Evolutionary conservation across 1,284 basidiomycete genomes (phyloP), one percentile per base, ranked within the genome.

Genomic region (Taiwanofungus camphoratus): DNA sequence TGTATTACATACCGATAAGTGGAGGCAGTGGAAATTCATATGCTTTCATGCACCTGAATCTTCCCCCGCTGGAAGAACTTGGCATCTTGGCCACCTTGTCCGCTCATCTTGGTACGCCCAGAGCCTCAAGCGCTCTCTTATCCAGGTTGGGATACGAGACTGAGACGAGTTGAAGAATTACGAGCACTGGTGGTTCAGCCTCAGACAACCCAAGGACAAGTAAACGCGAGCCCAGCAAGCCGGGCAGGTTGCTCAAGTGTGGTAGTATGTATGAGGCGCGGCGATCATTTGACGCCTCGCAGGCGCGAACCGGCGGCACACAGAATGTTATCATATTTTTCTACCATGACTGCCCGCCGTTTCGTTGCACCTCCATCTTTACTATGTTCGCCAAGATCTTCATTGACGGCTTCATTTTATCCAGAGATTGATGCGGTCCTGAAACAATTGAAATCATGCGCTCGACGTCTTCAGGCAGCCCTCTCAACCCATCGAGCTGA

Each of bases 31-130:
- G 8, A n/a, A 7, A 27, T 27, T 13, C 26, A 27, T 27, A 13
- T 13, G 26, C 13, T 13, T 7, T 7, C 36, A 55, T 67, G 44
- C 61, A 92, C 92, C 76, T 92, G 89, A 54, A 91, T 91, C 72
- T 94, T 94, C 52, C 90, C 90, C 52, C 92, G 77, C 59, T 89
- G 79, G 59, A 91, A 91, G 74, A 90, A 90, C 59, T 91, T 91
- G 39, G 87, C 87, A 75, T 91, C 88, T 68, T 90, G 86, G 44
- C 86, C 56, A 16, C 57, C 85, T 58, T 79, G 76, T 34, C 76
- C 64, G 46, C 67, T 65, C 83, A 86, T 83, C 9, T 38, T 54
- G 44, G 36, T 5, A 35, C 39, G 30, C 39, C 43, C n/a, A 8
- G 21, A 30, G 29, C 27, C 39, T 31, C 38, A 18, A 40, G 26